Percentiles rank a stretch among this genome's conserved stretches.
phyloP scores from a whole-genome alignment of 2,329 filamentous ascomycete species.

The Pseudocercospora fijiensis region DNA sequence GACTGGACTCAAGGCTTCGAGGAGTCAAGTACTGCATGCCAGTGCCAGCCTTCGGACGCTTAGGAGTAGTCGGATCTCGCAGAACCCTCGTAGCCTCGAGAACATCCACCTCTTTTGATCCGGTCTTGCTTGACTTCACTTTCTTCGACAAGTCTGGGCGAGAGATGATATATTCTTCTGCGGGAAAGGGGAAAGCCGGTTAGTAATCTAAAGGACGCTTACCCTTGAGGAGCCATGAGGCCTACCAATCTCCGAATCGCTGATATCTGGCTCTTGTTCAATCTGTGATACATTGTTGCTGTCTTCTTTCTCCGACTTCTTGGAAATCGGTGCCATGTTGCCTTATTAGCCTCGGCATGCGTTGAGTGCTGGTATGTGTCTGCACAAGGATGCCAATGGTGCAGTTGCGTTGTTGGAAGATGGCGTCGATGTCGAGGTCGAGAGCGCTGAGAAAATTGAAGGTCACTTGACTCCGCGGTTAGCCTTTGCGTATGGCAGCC shows the following conservation, averaged over 20 bases:
- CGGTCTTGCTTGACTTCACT: background rate
- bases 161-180: slow-evolving; percentile 12
- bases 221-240: background rate
- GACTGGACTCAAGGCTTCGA: background rate
- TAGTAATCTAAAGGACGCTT: background rate
- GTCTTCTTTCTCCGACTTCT: background rate
- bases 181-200: background rate
- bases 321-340: background rate
- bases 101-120: background rate
- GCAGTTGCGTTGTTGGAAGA: background rate
- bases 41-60: background rate
- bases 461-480: background rate
- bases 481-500: background rate
- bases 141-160: slow-evolving; percentile 8
- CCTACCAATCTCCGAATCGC: slow-evolving; percentile 7
- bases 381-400: background rate
- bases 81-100: background rate
- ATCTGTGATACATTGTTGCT: background rate
- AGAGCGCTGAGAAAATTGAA: background rate
- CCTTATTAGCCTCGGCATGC: slow-evolving; percentile 5
- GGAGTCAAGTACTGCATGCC: background rate
- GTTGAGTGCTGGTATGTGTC: background rate
- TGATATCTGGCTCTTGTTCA: slow-evolving; percentile 5
- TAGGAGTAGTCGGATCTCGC: slow-evolving; percentile 4
- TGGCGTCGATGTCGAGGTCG: background rate